Evolutionary conservation across 164 flowering plant species (phyloP).

Genomic region (Kingdonia uniflora): DNA sequence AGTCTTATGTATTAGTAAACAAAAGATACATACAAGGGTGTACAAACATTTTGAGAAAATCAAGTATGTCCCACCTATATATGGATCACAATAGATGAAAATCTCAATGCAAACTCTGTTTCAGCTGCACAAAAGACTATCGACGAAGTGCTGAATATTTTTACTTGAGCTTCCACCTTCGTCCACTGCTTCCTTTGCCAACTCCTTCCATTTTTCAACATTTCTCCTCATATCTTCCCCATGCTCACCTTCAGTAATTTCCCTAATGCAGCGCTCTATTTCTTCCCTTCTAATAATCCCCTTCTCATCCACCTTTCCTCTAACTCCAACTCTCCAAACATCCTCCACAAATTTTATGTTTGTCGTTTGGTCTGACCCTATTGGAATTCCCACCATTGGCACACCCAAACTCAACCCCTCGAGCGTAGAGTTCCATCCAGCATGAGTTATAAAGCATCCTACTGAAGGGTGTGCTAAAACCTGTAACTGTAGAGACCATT

Average conservation of each 20-base stretch:
- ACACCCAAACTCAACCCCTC: slow-evolving; percentile 52
- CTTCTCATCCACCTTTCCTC: slow-evolving; percentile 24
- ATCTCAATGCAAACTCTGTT: too few relatives aligned
- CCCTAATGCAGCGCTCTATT: slow-evolving; percentile 23
- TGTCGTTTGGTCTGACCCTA: slow-evolving; percentile 38
- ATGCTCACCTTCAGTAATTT: slow-evolving; percentile 38
- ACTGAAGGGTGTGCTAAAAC: slow-evolving; percentile 32
- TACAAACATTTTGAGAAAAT: too few relatives aligned
- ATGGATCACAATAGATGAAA: too few relatives aligned
- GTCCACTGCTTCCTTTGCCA: slow-evolving; percentile 4
- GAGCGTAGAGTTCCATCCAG: slow-evolving; percentile 1
- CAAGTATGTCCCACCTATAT: too few relatives aligned
- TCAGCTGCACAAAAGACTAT: slow-evolving; percentile 7
- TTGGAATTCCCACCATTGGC: slow-evolving; percentile 44
- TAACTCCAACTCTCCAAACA: slow-evolving; percentile 39
- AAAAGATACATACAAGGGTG: too few relatives aligned
- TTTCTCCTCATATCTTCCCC: slow-evolving; percentile 23
- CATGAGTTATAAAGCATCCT: slow-evolving; percentile 49
- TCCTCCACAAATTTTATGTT: slow-evolving; percentile 39
- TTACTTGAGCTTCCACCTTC: slow-evolving; percentile 41
- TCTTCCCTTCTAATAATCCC: slow-evolving; percentile 28
- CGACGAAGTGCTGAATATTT: slow-evolving; percentile 30
- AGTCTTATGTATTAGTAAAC: too few relatives aligned
- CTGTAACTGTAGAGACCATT: slow-evolving; percentile 37
- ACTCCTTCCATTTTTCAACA: slow-evolving; percentile 26